These are phyloP conservation scores for Kodamaea sp. DNA, from an alignment of 1,139 yeast species.

Conservation along the genomic window DNA sequence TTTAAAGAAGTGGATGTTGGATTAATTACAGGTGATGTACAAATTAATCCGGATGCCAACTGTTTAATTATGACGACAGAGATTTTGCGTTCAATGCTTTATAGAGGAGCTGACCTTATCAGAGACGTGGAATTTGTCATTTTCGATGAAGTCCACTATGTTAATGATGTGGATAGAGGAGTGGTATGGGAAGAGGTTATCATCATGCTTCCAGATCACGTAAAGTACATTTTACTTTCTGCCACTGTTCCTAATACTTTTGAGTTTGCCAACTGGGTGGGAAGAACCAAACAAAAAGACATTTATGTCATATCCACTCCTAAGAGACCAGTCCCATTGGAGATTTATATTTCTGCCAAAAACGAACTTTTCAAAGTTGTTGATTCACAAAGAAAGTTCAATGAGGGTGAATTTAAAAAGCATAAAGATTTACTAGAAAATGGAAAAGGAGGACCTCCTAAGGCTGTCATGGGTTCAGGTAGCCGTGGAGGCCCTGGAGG, in stretches of 20 bases:
- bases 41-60: conserved; percentile 94
- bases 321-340: conserved; percentile 93
- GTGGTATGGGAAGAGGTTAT: conserved; percentile 99
- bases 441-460: conserved; percentile 35
- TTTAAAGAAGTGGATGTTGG: conserved; percentile 88
- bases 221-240: conserved; percentile 81
- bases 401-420: conserved; percentile 61
- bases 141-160: conserved; percentile 97
- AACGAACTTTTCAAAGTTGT: conserved; percentile 69
- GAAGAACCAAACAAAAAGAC: conserved; percentile 93
- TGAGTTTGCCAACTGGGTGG: conserved; percentile 98
- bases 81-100: conserved; percentile 90
- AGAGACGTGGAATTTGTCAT: conserved; percentile 97
- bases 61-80: conserved; percentile 98
- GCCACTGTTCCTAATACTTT: conserved; percentile 98
- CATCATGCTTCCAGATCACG: conserved; percentile 94
- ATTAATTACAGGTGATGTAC: conserved; percentile 95
- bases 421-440: conserved; percentile 57
- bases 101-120: conserved; percentile 93
- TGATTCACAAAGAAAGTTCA: conserved; percentile 69
- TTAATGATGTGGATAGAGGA: conserved; percentile 95
- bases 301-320: conserved; percentile 95
- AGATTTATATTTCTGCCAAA: conserved; percentile 81
- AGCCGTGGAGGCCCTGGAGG: conserved; percentile 50
- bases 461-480: conserved; percentile 41